Evolutionary conservation across 2,329 filamentous ascomycete genomes (phyloP), one percentile per base, ranked within the genome.

Genomic region (Lecanicillium sp.): DNA sequence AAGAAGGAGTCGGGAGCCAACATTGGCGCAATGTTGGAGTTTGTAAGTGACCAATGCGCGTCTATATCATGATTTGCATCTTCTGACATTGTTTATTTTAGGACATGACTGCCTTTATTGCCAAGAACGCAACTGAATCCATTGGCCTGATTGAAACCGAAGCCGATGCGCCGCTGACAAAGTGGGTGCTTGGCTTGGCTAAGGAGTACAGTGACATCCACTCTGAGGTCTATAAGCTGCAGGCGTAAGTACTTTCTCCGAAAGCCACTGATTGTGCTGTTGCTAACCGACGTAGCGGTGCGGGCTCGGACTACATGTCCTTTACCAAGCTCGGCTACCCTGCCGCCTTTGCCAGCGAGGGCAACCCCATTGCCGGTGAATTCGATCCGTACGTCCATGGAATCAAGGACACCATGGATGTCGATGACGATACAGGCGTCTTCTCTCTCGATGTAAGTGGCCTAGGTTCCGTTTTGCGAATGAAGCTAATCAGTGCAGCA

Each of bases 1-100:
- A 87, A 87, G 57, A 73, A 77, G 56, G 72, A 76, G 49, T 64
- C 73, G 29, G 69, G 72, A 29, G 71, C 72, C 6, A 68, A 77
- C 35, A 71, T 87, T 48, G 84, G 81, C 46, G 82, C 82, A 27
- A 87, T 87, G 83, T 68, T 87, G 45, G 81, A 87, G 57, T 61
- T 62, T 44, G 55, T 57, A 33, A 42, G 53, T 48, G 8, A n/a
- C n/a, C 11, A 13, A 10, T 25, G 6, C 22, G 22, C 22, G 11
- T 25, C 6, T 25, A 25, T 7, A 25, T 25, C 22, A 11, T 11
- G 22, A 11, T 25, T 25, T 25, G 11, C 6, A 71, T 40, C 68
- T 92, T 86, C 8, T 69, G 74, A 29, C 17, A 22, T n/a, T n/a
- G n/a, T 25, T 25, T 3, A 9, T 3, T 20, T 27, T 39, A 60